Conservation (phyloP, 177 flowering plant species). For the Vitis hybrid region DNA sequence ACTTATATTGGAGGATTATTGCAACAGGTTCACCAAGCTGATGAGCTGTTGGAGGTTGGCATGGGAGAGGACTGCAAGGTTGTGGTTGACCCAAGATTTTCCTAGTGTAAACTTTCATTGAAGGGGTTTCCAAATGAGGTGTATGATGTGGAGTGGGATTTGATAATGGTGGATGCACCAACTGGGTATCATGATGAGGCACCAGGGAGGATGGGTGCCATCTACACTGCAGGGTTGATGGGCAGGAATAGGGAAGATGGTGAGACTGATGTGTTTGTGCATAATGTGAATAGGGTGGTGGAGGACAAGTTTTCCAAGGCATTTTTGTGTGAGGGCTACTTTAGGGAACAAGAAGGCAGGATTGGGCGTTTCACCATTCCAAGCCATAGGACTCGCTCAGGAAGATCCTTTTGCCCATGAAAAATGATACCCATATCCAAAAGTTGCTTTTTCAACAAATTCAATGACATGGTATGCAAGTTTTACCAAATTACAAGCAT, state of each 20-base stretch:
- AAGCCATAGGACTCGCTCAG: conserved; percentile 29
- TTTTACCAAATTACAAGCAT: too few relatives aligned
- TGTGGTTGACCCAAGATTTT: conserved; percentile 42
- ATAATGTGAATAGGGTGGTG: conserved; percentile 38
- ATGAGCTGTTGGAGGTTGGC: conserved; percentile 38
- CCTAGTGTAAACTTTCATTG: conserved; percentile 41
- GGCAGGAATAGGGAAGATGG: conserved; percentile 37
- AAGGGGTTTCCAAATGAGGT: conserved; percentile 35
- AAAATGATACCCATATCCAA: too few relatives aligned
- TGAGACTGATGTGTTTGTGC: conserved; percentile 45
- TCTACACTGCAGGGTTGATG: conserved; percentile 46
- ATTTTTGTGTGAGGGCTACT: conserved; percentile 37
- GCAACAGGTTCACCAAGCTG: conserved; percentile 27
- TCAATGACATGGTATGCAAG: too few relatives aligned
- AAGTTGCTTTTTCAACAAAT: too few relatives aligned
- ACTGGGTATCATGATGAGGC: conserved; percentile 40
- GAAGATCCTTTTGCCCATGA: conserved; percentile 32
- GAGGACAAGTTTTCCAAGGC: conserved; percentile 38
- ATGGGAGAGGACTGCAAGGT: conserved; percentile 34
- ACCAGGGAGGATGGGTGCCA: conserved; percentile 46
- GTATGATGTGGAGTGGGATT: conserved; percentile 42
- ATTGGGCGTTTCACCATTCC: conserved; percentile 39
- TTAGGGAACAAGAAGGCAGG: conserved; percentile 34
- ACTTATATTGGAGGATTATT: too few relatives aligned
- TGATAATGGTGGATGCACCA: conserved; percentile 54